These are phyloP conservation scores for Rosa multiflora DNA, from an alignment of 306 rosid genomes.

Conservation along the genomic window DNA sequence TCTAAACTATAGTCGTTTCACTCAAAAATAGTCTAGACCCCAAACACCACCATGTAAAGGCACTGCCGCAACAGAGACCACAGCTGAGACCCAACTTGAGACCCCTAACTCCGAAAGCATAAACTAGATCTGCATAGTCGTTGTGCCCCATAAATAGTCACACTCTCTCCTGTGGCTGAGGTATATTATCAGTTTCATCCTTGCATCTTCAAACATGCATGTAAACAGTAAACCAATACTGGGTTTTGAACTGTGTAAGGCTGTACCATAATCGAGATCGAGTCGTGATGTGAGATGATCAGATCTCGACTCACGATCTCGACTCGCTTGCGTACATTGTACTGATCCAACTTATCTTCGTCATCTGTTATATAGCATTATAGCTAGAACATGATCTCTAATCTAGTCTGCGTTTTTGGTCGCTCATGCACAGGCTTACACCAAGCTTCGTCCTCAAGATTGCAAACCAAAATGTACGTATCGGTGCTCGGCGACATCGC, in stretches of 20 bases:
- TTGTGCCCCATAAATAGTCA: conserved; percentile 24
- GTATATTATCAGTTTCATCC: conserved; percentile 18
- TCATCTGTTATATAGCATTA: neutral
- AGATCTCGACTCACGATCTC: neutral
- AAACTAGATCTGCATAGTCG: no score
- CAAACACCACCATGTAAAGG: no score
- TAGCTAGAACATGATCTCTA: neutral
- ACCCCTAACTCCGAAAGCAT: no score
- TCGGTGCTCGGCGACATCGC: conserved; percentile 86
- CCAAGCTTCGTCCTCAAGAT: conserved; percentile 58
- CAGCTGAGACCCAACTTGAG: no score
- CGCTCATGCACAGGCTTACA: conserved; percentile 39
- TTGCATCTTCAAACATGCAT: neutral
- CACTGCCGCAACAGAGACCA: no score
- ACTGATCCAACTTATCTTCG: neutral
- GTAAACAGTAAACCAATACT: neutral
- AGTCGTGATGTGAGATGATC: neutral
- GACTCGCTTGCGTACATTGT: neutral
- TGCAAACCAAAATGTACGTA: conserved; percentile 61
- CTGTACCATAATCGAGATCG: neutral
- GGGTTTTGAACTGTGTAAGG: neutral
- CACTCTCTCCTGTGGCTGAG: conserved; percentile 58
- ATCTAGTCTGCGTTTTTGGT: neutral
- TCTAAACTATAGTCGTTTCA: no score
- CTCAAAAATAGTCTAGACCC: no score